Percentiles rank a stretch among this genome's conserved stretches.
phyloP scores from a whole-genome alignment of 139 green algal genomes.

The Auxenochlorella protothecoides region DNA sequence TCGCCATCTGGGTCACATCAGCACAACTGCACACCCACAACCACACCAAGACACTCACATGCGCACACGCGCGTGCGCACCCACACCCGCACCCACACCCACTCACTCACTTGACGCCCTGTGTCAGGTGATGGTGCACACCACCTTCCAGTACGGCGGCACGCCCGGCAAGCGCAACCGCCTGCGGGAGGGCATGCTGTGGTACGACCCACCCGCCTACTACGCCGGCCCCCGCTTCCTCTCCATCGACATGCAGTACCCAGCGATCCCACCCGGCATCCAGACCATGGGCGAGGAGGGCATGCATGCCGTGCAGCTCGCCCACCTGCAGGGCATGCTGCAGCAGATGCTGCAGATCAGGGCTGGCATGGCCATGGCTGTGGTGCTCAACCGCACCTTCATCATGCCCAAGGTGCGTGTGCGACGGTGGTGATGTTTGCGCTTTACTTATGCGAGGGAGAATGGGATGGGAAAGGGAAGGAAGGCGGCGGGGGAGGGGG shows the following conservation, averaged over 20 bases:
- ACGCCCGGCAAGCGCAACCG: conserved; percentile 86
- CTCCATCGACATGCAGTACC: conserved; percentile 14
- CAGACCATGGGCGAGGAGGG: background rate
- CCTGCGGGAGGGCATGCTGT: conserved; percentile 78
- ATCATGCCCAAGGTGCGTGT: conserved; percentile 15
- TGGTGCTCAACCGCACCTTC: conserved; percentile 17
- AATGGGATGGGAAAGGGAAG: too few species aligned
- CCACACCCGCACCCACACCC: too few species aligned
- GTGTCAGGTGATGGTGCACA: conserved; percentile 45
- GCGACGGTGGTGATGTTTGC: background rate
- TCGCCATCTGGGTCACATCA: too few species aligned
- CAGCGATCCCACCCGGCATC: background rate
- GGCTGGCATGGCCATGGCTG: conserved; percentile 1
- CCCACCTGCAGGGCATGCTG: conserved; percentile 1
- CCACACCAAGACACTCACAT: too few species aligned
- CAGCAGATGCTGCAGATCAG: conserved; percentile 6
- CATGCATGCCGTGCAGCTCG: conserved; percentile 2
- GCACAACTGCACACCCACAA: too few species aligned
- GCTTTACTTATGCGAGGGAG: too few species aligned
- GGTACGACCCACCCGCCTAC: conserved; percentile 43
- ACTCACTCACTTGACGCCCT: too few species aligned
- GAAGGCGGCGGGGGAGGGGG: too few species aligned
- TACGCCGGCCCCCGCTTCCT: conserved; percentile 30
- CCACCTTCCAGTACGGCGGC: conserved; percentile 90
- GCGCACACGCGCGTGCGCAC: too few species aligned